Base-by-base conservation (phyloP, 331 rosid genomes). In the Arachis monticola region DNA sequence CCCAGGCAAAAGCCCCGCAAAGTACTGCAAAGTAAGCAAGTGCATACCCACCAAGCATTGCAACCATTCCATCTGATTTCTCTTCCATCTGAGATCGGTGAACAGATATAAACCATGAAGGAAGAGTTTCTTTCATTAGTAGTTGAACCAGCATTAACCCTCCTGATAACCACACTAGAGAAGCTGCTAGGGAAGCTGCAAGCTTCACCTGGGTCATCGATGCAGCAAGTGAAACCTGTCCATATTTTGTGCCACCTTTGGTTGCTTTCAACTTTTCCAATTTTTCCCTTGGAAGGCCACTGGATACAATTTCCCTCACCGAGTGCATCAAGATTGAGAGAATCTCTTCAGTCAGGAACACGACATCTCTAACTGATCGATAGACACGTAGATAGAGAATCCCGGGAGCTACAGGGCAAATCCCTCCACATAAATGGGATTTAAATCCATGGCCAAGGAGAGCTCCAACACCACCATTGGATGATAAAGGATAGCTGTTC, bases 1-100 rank as follows among this genome's bases (percentile, higher is more conserved):
- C 95, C 95, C 90, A 89, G 63, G 78, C 88, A 58, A 89, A 87
- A 68, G 88, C 87, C n/a, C 92, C 92, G 48, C 88, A 87, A 10
- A 83, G 86, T 0, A 83, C 76, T 14, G 95, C 86, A 70, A 87
- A 85, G 85, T 89, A 83, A 38, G 96, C 90, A 11, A 89, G 87
- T 42, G 83, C 90, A 74, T 82, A 85, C 44, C 96, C 96, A 17
- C 75, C 77, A 6, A 89, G 88, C 88, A 83, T 85, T 60, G 86
- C 83, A 76, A 79, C 83, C 83, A 84, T 87, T 71, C 88, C 85
- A 68, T 77, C 85, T 22, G 73, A 76, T 59, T 75, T 84, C 47
- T 82, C 86, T 55, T 75, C 92, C 65, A 64, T 77, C 50, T 80
- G 84, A 46, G 81, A 75, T 60, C 92, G 78, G 70, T 85, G 96